Conservation (phyloP, 1,284 basidiomycete genomes). For the Cryptococcus sp. region DNA sequence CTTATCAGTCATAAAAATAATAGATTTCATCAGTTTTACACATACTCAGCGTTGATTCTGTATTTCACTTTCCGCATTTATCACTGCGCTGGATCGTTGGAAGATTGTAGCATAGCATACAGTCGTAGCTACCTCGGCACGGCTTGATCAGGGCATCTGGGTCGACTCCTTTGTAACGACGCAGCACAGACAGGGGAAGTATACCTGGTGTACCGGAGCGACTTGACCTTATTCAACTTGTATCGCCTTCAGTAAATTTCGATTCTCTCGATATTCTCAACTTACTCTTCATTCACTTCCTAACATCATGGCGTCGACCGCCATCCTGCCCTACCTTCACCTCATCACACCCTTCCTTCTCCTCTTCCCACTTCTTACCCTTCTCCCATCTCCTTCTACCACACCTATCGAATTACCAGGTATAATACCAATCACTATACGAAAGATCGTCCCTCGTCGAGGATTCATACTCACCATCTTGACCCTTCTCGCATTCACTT, state of each 20-base stretch:
- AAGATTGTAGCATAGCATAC: no score
- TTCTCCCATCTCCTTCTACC: slow-evolving; percentile 14
- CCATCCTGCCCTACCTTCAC: slow-evolving; percentile 20
- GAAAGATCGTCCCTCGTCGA: slow-evolving; percentile 35
- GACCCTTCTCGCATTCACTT: slow-evolving; percentile 22
- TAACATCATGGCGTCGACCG: slow-evolving; percentile 8
- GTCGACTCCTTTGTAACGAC: no score
- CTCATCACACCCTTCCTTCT: slow-evolving; percentile 28
- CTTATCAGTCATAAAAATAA: no score
- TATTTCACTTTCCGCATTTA: no score
- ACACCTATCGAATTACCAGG: slow-evolving; percentile 18
- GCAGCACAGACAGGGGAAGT: background rate
- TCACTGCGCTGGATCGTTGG: no score
- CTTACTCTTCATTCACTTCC: background rate
- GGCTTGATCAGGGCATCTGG: no score
- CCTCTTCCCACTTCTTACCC: slow-evolving; percentile 26
- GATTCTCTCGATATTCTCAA: background rate
- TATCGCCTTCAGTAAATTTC: background rate
- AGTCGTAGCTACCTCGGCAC: no score
- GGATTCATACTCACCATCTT: slow-evolving; percentile 30
- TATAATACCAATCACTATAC: slow-evolving; percentile 36
- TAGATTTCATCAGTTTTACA: no score
- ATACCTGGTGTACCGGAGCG: background rate
- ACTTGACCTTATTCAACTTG: background rate
- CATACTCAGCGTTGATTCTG: no score